Percentiles rank a stretch among this genome's conserved stretches.
phyloP scores from a whole-genome alignment of 2,329 filamentous ascomycete genomes.

The Beauveria sp. region DNA sequence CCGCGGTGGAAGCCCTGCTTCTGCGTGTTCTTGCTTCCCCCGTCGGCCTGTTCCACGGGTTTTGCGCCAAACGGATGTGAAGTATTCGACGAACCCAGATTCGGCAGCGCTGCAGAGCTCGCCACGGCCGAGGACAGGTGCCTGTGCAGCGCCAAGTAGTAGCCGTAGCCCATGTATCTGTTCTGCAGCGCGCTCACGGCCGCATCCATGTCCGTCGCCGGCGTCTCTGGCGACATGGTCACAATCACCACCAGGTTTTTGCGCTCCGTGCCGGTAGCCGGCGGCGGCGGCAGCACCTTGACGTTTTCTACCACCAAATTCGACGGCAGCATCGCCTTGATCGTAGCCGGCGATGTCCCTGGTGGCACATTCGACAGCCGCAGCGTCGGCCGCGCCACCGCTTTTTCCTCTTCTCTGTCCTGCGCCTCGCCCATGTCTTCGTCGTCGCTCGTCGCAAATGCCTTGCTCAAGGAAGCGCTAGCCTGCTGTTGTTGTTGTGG shows the following conservation, averaged over 20 bases:
- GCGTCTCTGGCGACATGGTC: constrained; percentile 70
- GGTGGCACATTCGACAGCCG: constrained; percentile 55
- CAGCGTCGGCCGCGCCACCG: constrained; percentile 54
- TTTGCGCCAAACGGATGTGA: constrained; percentile 75
- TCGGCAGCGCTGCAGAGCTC: constrained; percentile 31
- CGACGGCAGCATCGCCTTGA: constrained; percentile 52
- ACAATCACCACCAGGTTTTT: constrained; percentile 73
- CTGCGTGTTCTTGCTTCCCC: constrained; percentile 27
- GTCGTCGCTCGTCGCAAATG: constrained; percentile 63
- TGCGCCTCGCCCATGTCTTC: constrained; percentile 39
- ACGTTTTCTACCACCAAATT: constrained; percentile 64
- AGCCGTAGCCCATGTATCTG: constrained; percentile 76
- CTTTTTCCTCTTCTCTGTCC: constrained; percentile 46
- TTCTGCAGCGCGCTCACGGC: constrained; percentile 74
- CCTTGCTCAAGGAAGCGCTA: constrained; percentile 46
- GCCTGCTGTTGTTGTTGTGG: constrained; percentile 19
- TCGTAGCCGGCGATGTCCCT: constrained; percentile 48
- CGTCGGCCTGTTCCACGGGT: constrained; percentile 39
- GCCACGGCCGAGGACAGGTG: constrained; percentile 72
- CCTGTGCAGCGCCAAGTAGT: constrained; percentile 70
- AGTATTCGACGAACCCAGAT: constrained; percentile 25
- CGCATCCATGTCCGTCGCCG: constrained; percentile 74
- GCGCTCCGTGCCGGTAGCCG: constrained; percentile 47
- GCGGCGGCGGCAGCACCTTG: constrained; percentile 54
- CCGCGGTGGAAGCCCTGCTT: constrained; percentile 44